Base-by-base conservation (phyloP, 176 grass and related monocot genomes). In the Zoysia pacifica region DNA sequence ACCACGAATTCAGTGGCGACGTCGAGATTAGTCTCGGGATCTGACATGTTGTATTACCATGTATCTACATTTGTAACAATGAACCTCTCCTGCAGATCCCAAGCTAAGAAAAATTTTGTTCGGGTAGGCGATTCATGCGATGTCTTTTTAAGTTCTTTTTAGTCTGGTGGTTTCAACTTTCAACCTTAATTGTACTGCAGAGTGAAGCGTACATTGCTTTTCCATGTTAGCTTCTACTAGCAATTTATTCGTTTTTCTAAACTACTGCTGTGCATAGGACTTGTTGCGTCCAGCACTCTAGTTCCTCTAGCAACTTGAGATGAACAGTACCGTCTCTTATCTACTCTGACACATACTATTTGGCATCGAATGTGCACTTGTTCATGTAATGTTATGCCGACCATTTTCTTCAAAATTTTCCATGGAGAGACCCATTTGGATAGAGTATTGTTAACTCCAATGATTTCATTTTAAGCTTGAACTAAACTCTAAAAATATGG, bases 21-120 rank as follows among this genome's bases (percentile, higher is more conserved):
- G 15, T 83, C 12, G 15, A 8, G 43, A 60, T 65, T 68, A 78
- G 80, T 81, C 14, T 53, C 19, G 3, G 11, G 11, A 65, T 63
- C 14, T 52, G 56, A 38, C 14, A 4, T 54, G 41, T 10, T 15
- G 43, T 53, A 47, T 9, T 36, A 4, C 65, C 36, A 50, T 73
- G 80, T 83, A 60, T 61, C 73, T 66, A 16, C 65, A 36, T 55
- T 20, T 55, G 8, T 19, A 78, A 48, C 19, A 48, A 58, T 60
- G 42, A 15, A 74, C n/a, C 16, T 44, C 43, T 63, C 75, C 19
- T 39, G 49, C 11, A 65, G 11, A 62, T 78, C 35, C 6, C 9
- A 15, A 55, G 38, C 1, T 43, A 3, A 13, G 10, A 52, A 66
- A 20, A 51, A 1, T 48, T 59, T 42, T 48, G n/a, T 53, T 56